Evolutionary conservation across 2,329 filamentous ascomycete genomes (phyloP), one percentile per base, ranked within the genome.

Genomic region (Fusarium paranaense): DNA sequence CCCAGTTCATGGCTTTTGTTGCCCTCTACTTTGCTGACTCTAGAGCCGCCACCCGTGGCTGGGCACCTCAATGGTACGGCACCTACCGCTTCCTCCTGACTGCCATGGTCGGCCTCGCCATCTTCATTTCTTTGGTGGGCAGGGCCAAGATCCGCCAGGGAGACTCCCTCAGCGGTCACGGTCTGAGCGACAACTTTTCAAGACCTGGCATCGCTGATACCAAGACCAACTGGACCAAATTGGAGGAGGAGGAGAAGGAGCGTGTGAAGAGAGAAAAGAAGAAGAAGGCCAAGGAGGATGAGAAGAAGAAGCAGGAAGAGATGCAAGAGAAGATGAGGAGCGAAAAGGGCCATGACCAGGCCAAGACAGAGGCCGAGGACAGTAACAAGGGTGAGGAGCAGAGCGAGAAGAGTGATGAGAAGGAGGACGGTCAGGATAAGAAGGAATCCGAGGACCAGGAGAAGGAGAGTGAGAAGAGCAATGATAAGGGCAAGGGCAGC

Each of bases 1-100:
- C 90, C 4, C 95, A 98, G 81, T 98, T 98, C 85, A 83, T 92
- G 63, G 92, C 94, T 40, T 98, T 98, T 83, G 93, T 92, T 66
- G 91, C 91, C 76, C 89, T 98, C 69, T 98, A 98, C 87, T 96
- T 96, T 81, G 91, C 91, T 69, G 95, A 98, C 80, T 87, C 93
- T 9, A 89, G 91, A 32, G 94, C 94, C 16, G 89, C 92, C 10
- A 88, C 89, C 61, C 86, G 87, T 45, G 95, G 95, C 74, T 97
- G 94, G 92, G 92, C 93, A 4, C 95, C 95, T 27, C 81, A 87
- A 40, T 98, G 95, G 95, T 98, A 98, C 82, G 89, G 88, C 69
- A 93, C 92, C 59, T 98, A 98, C 86, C 94, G 96, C 37, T 98
- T 98, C 83, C 92, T 97, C 10, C 87, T 98, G 77, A 98, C 96